Conservation (phyloP, 176 grass and related monocot genomes). For the Rhynchospora breviuscula region DNA sequence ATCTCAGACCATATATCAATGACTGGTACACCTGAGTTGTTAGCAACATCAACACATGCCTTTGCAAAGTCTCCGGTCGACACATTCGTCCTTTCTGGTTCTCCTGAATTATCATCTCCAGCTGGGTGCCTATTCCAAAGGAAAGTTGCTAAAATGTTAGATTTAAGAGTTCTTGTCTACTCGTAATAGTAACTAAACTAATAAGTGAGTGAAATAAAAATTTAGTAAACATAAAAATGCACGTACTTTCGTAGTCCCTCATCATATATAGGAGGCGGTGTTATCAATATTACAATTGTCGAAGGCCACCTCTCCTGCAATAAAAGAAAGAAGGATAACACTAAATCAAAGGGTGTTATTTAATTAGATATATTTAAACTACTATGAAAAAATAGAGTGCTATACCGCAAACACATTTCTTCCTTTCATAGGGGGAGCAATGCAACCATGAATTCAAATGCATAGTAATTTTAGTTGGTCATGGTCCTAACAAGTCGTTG, state of each 20-base stretch:
- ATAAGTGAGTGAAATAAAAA: neutral
- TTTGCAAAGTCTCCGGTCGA: constrained; percentile 42
- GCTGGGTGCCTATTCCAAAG: constrained; percentile 28
- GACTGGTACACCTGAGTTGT: constrained; percentile 14
- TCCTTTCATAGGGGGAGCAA: no score
- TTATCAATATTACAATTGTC: constrained; percentile 47
- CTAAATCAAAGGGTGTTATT: neutral
- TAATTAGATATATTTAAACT: neutral
- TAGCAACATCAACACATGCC: constrained; percentile 42
- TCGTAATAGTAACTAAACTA: neutral
- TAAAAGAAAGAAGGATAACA: neutral
- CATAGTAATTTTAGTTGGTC: neutral
- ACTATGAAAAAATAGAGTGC: neutral
- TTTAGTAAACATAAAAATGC: neutral
- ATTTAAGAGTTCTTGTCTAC: neutral
- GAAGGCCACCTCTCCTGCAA: constrained; percentile 32
- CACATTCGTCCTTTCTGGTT: constrained; percentile 62
- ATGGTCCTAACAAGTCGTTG: no score
- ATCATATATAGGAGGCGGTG: constrained; percentile 62
- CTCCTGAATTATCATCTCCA: constrained; percentile 17
- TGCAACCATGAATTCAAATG: no score
- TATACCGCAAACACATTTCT: no score
- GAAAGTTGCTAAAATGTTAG: neutral
- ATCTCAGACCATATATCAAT: constrained; percentile 72
- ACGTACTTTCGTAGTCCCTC: constrained; percentile 35